A percentile compares a stretch with the other conserved stretches of the same genome.
Evolutionary conservation across 306 rosid species (phyloP).

Genomic region (Macrotyloma uniflorum): DNA sequence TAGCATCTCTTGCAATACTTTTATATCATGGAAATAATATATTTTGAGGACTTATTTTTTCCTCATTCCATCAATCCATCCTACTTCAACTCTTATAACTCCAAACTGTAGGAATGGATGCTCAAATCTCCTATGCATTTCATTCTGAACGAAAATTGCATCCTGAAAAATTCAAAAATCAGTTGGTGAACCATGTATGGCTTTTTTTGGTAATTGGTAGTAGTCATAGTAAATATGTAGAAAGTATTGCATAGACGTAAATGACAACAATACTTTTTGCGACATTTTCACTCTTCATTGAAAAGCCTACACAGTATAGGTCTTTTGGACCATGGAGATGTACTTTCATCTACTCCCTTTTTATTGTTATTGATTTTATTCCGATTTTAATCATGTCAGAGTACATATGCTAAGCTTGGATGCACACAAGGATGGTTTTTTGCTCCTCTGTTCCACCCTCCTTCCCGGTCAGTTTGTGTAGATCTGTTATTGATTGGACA

Average conservation of each 20-base stretch:
- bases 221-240: conserved; percentile 1
- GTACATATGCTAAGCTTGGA: conserved; percentile 85
- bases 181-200: conserved; percentile 81
- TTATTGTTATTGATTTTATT: conserved; percentile 21
- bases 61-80: not conserved
- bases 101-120: conserved; percentile 84
- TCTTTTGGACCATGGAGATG: not conserved
- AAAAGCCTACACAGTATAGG: conserved; percentile 12
- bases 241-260: conserved; percentile 1
- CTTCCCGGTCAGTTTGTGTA: conserved; percentile 59
- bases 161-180: conserved; percentile 94
- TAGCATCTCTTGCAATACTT: conserved; percentile 16
- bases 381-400: conserved; percentile 51
- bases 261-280: not conserved
- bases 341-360: conserved; percentile 2
- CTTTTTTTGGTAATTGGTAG: conserved; percentile 2
- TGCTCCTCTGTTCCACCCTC: conserved; percentile 66
- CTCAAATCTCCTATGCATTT: conserved; percentile 97
- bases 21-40: conserved; percentile 11
- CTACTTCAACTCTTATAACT: conserved; percentile 19
- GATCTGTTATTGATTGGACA: conserved; percentile 28
- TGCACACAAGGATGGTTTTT: conserved; percentile 91
- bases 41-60: not conserved
- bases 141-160: conserved; percentile 91
- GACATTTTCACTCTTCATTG: conserved; percentile 18